Percentiles rank a stretch among this genome's conserved stretches.
phyloP scores from a whole-genome alignment of 345 rosid genomes.

The Bruguiera parviflora region DNA sequence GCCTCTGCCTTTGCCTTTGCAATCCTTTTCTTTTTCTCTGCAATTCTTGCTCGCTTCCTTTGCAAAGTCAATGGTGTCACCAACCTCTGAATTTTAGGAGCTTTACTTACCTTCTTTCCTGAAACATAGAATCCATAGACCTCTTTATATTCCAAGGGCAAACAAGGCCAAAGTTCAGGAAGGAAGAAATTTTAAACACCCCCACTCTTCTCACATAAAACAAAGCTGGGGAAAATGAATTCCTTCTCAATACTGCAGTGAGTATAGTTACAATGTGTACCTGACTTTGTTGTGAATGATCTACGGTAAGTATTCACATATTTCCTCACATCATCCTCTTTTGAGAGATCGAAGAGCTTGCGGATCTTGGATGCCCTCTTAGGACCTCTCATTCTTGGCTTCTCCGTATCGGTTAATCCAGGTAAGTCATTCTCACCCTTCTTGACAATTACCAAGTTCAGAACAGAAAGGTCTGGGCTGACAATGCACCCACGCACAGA shows the following conservation, averaged over 20 bases:
- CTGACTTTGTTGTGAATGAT: slow-evolving; percentile 66
- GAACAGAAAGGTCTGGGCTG: slow-evolving; percentile 72
- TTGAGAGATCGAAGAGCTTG: slow-evolving; percentile 63
- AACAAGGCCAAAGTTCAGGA: too few species aligned
- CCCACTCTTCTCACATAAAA: neutral
- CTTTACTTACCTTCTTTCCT: slow-evolving; percentile 85
- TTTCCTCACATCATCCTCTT: slow-evolving; percentile 77
- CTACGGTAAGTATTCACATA: slow-evolving; percentile 83
- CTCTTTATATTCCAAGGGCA: too few species aligned
- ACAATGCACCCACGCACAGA: slow-evolving; percentile 90
- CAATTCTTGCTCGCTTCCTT: slow-evolving; percentile 73
- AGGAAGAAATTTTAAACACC: too few species aligned
- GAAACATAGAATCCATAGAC: slow-evolving; percentile 3
- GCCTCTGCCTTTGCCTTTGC: slow-evolving; percentile 89
- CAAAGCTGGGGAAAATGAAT: neutral
- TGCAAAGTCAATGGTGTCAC: slow-evolving; percentile 88
- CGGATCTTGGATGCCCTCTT: slow-evolving; percentile 81
- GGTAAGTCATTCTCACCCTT: slow-evolving; percentile 77
- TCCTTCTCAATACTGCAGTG: neutral
- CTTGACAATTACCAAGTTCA: slow-evolving; percentile 76
- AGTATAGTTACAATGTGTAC: slow-evolving; percentile 25
- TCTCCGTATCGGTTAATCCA: slow-evolving; percentile 67
- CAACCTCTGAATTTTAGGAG: slow-evolving; percentile 88
- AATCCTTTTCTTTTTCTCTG: slow-evolving; percentile 82
- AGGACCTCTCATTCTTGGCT: slow-evolving; percentile 84